Conservation (phyloP, 202 grass and related monocot species). For the Setaria viridis region DNA sequence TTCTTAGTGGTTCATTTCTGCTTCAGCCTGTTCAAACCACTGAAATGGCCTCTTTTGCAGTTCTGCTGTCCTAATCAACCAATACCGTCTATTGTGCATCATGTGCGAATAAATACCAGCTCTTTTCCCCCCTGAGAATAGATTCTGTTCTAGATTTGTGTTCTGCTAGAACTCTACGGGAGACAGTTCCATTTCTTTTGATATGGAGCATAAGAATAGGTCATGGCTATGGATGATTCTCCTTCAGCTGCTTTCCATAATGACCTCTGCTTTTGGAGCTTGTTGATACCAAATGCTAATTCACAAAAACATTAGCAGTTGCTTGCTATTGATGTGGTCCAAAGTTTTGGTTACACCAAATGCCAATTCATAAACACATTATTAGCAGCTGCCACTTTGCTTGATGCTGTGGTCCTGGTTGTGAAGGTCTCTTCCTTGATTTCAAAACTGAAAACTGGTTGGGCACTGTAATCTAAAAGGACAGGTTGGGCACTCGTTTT, state of each 20-base stretch:
- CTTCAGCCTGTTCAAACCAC: not conserved
- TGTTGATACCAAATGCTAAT: slow-evolving; percentile 14
- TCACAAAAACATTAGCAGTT: slow-evolving; percentile 5
- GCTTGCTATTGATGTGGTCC: slow-evolving; percentile 25
- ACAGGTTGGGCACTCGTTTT: slow-evolving; percentile 1
- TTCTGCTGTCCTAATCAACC: slow-evolving; percentile 3
- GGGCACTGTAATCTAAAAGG: slow-evolving; percentile 2
- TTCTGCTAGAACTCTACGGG: not conserved
- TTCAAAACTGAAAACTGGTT: not conserved
- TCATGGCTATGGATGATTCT: not conserved
- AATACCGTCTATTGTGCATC: not conserved
- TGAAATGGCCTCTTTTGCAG: not conserved
- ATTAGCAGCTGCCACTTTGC: slow-evolving; percentile 8
- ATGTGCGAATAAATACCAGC: not conserved
- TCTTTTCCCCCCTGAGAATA: not conserved
- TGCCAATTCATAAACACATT: slow-evolving; percentile 19
- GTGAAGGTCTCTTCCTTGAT: slow-evolving; percentile 7
- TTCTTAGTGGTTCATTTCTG: slow-evolving; percentile 5
- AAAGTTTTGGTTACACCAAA: slow-evolving; percentile 33
- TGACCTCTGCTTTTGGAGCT: not conserved
- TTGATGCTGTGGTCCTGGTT: slow-evolving; percentile 11
- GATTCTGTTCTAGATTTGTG: slow-evolving; percentile 13
- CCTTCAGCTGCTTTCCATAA: not conserved
- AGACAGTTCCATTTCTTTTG: not conserved
- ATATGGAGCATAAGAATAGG: not conserved